Base-by-base conservation (phyloP, 1,139 yeast species). In the Candida gigantensis region DNA sequence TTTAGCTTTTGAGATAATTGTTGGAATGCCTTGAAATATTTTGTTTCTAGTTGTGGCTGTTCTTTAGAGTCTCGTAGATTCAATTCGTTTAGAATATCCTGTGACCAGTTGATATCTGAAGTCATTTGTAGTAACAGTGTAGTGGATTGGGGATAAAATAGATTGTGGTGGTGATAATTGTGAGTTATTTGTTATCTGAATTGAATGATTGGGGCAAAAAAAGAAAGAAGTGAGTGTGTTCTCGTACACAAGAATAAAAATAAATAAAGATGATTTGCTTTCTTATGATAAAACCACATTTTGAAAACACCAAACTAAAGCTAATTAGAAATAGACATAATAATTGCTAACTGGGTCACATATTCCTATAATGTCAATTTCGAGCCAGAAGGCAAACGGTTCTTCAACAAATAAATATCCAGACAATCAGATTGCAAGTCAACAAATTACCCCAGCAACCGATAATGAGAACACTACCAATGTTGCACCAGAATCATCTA, bases 11-110 rank as follows among this genome's bases (percentile, higher is more conserved):
- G 49, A 37, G 55, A 42, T 36, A 65, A 38, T 35, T 56, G 61
- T 33, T 58, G 38, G 48, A 68, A 67, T 21, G 77, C 68, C 21
- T 47, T 42, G 45, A 52, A 65, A 43, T 62, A 65, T 23, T 50
- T 47, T 8, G 58, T 47, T 40, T 68, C 69, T 30, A 23, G 9
- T 10, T 20, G 23, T 9, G 51, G 46, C 45, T 60, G 51, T 46
- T 69, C 74, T 24, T 54, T 40, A 10, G 47, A 55, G 44, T 70
- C 74, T 35, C 74, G 51, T 15, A 45, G 35, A 13, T 46, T 42
- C 21, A 69, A 52, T 34, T 55, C 52, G 6, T 46, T 44, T 5
- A 61, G 47, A 3, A 62, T 54, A 19, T 57, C 60, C 9, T 50
- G 53, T 30, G 46, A 43, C 63, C 62, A 58, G n/a, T 36, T 14